These are phyloP conservation scores for Pseudoneurospora amorphoporcata DNA, from an alignment of 495 filamentous ascomycete species.

Conservation along the genomic window DNA sequence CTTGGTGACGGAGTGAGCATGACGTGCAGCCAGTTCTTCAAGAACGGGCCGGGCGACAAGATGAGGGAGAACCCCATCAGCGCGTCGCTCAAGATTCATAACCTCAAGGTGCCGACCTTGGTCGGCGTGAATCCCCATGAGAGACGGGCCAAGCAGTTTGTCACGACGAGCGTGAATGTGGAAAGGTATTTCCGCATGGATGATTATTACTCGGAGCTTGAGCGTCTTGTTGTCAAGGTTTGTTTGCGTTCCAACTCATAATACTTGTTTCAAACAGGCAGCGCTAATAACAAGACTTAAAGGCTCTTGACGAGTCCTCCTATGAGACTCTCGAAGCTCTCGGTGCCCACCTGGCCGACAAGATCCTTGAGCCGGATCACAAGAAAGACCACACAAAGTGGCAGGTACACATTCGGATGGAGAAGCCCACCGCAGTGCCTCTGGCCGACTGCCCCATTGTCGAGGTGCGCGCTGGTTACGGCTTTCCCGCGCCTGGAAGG, in stretches of 20 bases:
- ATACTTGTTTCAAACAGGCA: background rate
- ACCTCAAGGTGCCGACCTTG: slow-evolving; percentile 45
- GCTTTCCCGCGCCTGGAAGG: background rate
- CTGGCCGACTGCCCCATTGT: slow-evolving; percentile 47
- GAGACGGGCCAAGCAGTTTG: slow-evolving; percentile 45
- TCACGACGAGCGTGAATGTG: slow-evolving; percentile 44
- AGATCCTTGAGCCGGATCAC: slow-evolving; percentile 18
- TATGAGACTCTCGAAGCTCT: slow-evolving; percentile 58
- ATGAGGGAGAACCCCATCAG: slow-evolving; percentile 13
- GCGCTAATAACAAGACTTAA: slow-evolving; percentile 9
- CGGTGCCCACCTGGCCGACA: slow-evolving; percentile 32
- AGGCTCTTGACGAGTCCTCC: slow-evolving; percentile 45
- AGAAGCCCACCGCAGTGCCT: slow-evolving; percentile 49
- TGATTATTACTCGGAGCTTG: slow-evolving; percentile 39
- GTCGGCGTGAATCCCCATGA: slow-evolving; percentile 54
- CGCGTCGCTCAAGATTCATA: slow-evolving; percentile 25
- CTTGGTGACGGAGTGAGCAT: slow-evolving; percentile 38
- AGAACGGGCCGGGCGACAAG: slow-evolving; percentile 1
- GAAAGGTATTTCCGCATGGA: slow-evolving; percentile 27
- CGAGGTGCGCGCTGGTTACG: slow-evolving; percentile 30
- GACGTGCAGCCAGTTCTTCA: slow-evolving; percentile 26
- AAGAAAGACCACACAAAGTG: slow-evolving; percentile 18
- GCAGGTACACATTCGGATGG: slow-evolving; percentile 40
- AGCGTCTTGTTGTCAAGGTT: slow-evolving; percentile 39
- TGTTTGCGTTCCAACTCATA: background rate